Evolutionary conservation across 2,329 filamentous ascomycete species (phyloP).

Genomic region (Mycosphaerella arachidis): DNA sequence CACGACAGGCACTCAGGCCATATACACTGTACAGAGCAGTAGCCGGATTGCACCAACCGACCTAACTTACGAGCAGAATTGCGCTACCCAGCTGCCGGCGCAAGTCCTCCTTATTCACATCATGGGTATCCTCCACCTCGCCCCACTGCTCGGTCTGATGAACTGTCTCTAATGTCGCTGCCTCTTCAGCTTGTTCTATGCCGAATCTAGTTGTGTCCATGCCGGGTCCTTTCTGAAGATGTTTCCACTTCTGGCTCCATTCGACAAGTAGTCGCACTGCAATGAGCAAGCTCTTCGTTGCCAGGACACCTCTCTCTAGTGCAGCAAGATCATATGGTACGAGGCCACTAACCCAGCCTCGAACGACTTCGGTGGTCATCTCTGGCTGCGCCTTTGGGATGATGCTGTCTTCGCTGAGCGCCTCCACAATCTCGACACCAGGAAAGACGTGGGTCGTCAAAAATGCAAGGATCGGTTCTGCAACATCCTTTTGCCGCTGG

Average conservation of each 20-base stretch:
- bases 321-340: conserved; percentile 78
- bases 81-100: conserved; percentile 83
- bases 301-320: conserved; percentile 75
- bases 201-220: conserved; percentile 55
- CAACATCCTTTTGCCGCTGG: conserved; percentile 64
- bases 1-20: not conserved
- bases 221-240: conserved; percentile 42
- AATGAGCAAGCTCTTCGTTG: conserved; percentile 79
- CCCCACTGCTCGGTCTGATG: conserved; percentile 93
- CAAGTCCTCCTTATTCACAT: conserved; percentile 89
- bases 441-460: conserved; percentile 75
- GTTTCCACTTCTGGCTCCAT: conserved; percentile 72
- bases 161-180: conserved; percentile 75
- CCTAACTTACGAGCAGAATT: conserved; percentile 62
- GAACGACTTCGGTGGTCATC: conserved; percentile 70
- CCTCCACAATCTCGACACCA: conserved; percentile 70
- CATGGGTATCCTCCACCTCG: conserved; percentile 96
- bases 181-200: conserved; percentile 74
- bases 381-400: conserved; percentile 68
- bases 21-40: conserved; percentile 2
- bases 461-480: conserved; percentile 66
- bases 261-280: conserved; percentile 74
- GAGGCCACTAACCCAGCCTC: conserved; percentile 70
- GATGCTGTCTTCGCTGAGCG: conserved; percentile 75
- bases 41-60: not conserved